These are phyloP conservation scores for Scenedesmus sp. DNA, from an alignment of 163 green algal species.

Conservation along the genomic window DNA sequence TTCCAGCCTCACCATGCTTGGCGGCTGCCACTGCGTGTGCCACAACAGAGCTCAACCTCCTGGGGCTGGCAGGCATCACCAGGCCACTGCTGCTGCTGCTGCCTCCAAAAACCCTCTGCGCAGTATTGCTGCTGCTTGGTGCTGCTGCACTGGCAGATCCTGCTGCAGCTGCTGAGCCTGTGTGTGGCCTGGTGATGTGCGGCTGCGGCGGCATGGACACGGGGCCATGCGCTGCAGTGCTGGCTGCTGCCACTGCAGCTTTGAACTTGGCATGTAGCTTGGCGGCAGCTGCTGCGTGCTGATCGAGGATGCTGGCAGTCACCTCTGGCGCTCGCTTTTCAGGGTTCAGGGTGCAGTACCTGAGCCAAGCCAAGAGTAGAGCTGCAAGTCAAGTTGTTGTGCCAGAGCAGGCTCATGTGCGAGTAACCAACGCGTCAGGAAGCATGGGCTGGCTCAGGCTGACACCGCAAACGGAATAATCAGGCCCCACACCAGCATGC, in stretches of 20 bases:
- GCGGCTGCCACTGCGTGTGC: background rate
- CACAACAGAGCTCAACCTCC: background rate
- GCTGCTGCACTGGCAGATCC: background rate
- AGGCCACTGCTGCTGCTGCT: background rate
- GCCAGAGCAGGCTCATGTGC: no score
- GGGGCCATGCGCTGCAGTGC: background rate
- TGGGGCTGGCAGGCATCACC: background rate
- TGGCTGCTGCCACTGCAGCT: background rate
- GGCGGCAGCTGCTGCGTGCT: constrained; percentile 40
- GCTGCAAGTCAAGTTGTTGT: no score
- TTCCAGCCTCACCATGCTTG: background rate
- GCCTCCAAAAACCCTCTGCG: background rate
- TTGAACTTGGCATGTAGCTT: constrained; percentile 39
- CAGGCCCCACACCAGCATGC: no score
- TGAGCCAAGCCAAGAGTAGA: constrained; percentile 4
- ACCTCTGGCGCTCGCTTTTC: background rate
- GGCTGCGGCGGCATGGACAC: background rate
- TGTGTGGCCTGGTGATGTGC: constrained; percentile 3
- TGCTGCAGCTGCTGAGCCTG: background rate
- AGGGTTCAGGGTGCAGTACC: constrained; percentile 44
- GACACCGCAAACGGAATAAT: no score
- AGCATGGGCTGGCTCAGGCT: no score
- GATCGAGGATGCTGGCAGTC: background rate
- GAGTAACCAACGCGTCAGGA: no score
- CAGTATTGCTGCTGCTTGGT: background rate